Base-by-base conservation (phyloP, 2,329 filamentous ascomycete genomes). In the Calonectria montana region DNA sequence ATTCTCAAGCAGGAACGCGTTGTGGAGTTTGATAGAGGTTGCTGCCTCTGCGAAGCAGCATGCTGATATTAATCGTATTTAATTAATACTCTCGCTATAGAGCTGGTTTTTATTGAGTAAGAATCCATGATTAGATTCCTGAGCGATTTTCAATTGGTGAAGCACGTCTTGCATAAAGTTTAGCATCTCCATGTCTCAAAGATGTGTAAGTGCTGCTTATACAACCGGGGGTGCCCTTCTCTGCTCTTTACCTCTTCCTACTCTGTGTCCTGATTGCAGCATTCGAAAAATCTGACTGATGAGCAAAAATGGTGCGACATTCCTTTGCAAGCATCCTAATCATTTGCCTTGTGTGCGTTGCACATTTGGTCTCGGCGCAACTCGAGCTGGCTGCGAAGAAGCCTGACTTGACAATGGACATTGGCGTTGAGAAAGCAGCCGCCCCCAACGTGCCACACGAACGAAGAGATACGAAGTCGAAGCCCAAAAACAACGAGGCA, bases 161-260 rank as follows among this genome's bases (percentile, higher is more conserved):
- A 39, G 53, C 31, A 25, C 39, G 53, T 59, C 53, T 59, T 59
- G 35, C 53, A 59, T 59, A 59, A 59, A 23, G 53, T 59, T 59
- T 59, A 2, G 2, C 35, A 23, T 39, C 39, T 25, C 21, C 53
- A 8, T 23, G 53, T 57, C 53, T 59, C n/a, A 21, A 21, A 47
- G 43, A 47, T 47, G 43, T 47, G 43, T 23, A 12, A 47, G 35
- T 37, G 21, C 16, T 6, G 12, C 53, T 37, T 37, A 23, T 15
- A 57, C 53, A 55, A 35, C n/a, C n/a, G n/a, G n/a, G n/a, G n/a
- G n/a, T n/a, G n/a, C n/a, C n/a, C n/a, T n/a, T n/a, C n/a, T 25
- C n/a, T 39, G 18, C 13, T 29, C 37, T 39, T 41, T 21, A 21
- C 23, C 37, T 59, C n/a, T 35, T 23, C 9, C 7, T 12, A n/a